phyloP scores from a whole-genome alignment of 129 eudicot genomes.

The Ambrosia trifida region DNA sequence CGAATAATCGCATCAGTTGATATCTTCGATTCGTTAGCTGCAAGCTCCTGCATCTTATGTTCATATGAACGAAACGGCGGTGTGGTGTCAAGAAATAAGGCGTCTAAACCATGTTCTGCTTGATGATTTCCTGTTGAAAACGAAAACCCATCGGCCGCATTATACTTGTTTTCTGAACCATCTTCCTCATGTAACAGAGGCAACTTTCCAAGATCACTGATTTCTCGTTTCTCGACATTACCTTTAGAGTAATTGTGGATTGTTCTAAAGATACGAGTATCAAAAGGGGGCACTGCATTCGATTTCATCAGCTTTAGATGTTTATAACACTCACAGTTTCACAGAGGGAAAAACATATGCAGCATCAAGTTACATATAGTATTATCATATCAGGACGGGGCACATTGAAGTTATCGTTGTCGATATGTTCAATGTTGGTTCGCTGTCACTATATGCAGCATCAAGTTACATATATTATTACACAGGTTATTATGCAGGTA shows the following conservation, averaged over 20 bases:
- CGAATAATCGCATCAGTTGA: constrained; percentile 48
- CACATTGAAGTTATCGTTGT: constrained; percentile 32
- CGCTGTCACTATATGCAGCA: constrained; percentile 18
- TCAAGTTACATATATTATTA: too few species aligned
- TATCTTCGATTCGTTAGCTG: constrained; percentile 33
- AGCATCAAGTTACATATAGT: constrained; percentile 16
- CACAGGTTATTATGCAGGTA: too few species aligned
- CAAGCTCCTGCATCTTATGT: constrained; percentile 37
- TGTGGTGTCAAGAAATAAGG: constrained; percentile 29
- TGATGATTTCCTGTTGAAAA: constrained; percentile 10
- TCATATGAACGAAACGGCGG: constrained; percentile 33
- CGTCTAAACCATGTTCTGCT: constrained; percentile 30
- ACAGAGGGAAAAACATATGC: neutral
- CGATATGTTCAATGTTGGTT: constrained; percentile 32
- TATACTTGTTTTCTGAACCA: constrained; percentile 16
- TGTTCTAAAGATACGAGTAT: constrained; percentile 21
- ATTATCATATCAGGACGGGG: neutral
- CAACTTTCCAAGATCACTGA: constrained; percentile 4
- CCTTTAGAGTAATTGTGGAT: constrained; percentile 21
- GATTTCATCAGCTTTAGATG: neutral
- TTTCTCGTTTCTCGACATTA: constrained; percentile 2
- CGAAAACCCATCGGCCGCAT: neutral
- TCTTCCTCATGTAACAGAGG: constrained; percentile 31
- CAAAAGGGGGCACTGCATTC: constrained; percentile 28
- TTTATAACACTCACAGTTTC: neutral